A percentile compares a stretch with the other conserved stretches of the same genome.
Conservation (phyloP, 768 basidiomycete genomes). For the Russula griseocarnosa region DNA sequence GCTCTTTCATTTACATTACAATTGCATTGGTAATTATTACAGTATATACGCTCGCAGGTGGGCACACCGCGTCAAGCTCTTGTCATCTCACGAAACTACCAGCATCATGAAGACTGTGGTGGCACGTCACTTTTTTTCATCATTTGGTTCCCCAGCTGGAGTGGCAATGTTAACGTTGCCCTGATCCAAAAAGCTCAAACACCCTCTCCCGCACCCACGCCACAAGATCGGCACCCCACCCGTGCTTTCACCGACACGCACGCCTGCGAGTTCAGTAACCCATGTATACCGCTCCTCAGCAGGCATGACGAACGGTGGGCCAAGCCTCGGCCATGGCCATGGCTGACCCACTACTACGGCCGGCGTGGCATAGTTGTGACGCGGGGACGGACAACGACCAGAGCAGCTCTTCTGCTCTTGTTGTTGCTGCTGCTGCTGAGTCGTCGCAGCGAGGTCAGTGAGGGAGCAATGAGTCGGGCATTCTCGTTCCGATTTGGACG, state of each 20-base stretch:
- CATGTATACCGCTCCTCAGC: slow-evolving; percentile 26
- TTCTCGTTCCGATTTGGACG: slow-evolving; percentile 1
- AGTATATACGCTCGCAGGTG: not conserved
- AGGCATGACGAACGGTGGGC: slow-evolving; percentile 24
- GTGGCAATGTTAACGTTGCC: not conserved
- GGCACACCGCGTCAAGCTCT: not conserved
- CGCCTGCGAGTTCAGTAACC: slow-evolving; percentile 23
- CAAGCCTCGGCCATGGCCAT: slow-evolving; percentile 22
- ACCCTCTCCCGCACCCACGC: slow-evolving; percentile 26
- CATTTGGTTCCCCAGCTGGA: not conserved
- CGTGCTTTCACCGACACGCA: slow-evolving; percentile 22
- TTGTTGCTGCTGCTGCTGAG: not conserved
- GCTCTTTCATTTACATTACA: not conserved
- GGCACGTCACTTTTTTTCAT: not conserved
- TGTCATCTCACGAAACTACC: not conserved
- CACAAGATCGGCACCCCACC: slow-evolving; percentile 27
- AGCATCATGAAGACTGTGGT: not conserved
- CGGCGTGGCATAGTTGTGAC: not conserved
- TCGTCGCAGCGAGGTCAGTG: not conserved
- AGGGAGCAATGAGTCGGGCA: too few species aligned
- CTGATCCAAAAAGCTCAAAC: slow-evolving; percentile 20
- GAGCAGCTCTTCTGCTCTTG: slow-evolving; percentile 13
- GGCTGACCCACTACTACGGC: not conserved
- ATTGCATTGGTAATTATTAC: slow-evolving; percentile 3
- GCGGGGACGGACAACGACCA: slow-evolving; percentile 26